Conservation (phyloP, 1,284 basidiomycete genomes). For the Rugiboletus extremiorientalis region DNA sequence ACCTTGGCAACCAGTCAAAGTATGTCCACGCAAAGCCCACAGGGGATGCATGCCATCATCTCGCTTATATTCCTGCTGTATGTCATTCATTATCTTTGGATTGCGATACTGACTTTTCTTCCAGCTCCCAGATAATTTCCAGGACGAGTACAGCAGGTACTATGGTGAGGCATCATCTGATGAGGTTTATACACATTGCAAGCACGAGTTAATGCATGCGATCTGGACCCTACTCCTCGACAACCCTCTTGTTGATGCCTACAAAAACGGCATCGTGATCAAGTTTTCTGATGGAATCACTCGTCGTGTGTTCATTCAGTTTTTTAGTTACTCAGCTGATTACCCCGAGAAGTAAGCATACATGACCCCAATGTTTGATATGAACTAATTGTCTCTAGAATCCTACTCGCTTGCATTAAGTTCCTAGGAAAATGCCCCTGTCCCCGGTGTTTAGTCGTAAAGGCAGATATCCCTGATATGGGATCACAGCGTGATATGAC, state of each 20-base stretch:
- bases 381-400: too few species aligned
- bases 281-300: conserved; percentile 30
- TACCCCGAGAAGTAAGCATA: conserved; percentile 42
- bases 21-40: conserved; percentile 10
- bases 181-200: conserved; percentile 20
- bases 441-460: neutral
- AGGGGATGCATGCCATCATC: conserved; percentile 26
- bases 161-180: neutral
- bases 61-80: conserved; percentile 28
- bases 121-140: conserved; percentile 24
- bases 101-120: neutral
- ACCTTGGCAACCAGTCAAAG: conserved; percentile 27
- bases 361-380: too few species aligned
- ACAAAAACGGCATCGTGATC: conserved; percentile 31
- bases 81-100: conserved; percentile 14
- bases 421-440: neutral
- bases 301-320: conserved; percentile 23
- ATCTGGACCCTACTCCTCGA: neutral
- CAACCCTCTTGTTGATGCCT: conserved; percentile 33
- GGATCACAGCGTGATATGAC: neutral
- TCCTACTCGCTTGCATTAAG: neutral
- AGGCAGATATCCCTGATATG: neutral
- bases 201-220: too few species aligned
- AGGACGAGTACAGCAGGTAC: conserved; percentile 16
- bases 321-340: conserved; percentile 37